Evolutionary conservation across 2,329 filamentous ascomycete species (phyloP), one percentile per base, ranked within the genome.

Genomic region (Curvularia verruculosa): DNA sequence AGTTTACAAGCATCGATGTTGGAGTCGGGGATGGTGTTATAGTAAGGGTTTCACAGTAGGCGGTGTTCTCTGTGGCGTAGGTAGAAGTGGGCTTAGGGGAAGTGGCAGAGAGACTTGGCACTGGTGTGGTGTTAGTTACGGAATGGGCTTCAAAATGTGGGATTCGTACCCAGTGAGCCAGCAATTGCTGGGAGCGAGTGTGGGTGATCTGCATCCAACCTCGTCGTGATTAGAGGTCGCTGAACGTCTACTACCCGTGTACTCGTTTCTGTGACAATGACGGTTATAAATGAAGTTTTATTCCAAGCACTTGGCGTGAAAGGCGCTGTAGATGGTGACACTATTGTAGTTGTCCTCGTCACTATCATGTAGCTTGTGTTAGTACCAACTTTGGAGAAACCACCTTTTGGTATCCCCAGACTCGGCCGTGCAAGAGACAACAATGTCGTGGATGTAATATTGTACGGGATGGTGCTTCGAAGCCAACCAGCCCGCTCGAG

Each of bases 311-410:
- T 46, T 46, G 28, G 28, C 19, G 43, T 18, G 49, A 41, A 26
- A 54, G 53, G 19, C 41, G 24, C 43, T 24, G 48, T 46, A 12
- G 40, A 49, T 26, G 5, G 52, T 40, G 49, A 50, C 48, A 10
- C 46, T 43, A 54, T 19, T 3, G 34, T 52, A 9, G 40, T 46
- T 12, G 31, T 52, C 9, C 24, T 29, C 5, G 34, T 46, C 28
- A 52, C 31, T 6, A 40, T 55, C 29, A 60, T n/a, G 29, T 61
- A 47, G 3, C 18, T 41, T 4, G 53, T 63, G 36, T 40, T 59
- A 40, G 8, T 24, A 23, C 5, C 37, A 9, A 5, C 19, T 3
- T 24, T 18, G 7, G 19, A 36, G 13, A 15, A 9, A 9, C 13
- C 23, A 37, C 2, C 19, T 18, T 37, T 13, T 12, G 19, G n/a